phyloP scores from a whole-genome alignment of 108 stramenopile species.

The Skeletonema marinoi region DNA sequence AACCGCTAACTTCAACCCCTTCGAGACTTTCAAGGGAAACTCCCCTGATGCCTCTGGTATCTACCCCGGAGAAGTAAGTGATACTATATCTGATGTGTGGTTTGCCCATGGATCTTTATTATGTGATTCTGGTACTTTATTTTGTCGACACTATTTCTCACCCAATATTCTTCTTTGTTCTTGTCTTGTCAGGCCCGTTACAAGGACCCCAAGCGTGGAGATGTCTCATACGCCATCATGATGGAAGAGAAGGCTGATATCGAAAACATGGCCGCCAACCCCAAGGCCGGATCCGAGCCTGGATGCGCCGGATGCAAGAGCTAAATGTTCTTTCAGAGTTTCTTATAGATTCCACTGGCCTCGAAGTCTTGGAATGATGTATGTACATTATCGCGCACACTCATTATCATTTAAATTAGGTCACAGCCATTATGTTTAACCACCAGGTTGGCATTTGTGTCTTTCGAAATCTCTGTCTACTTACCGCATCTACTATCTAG shows the following conservation, averaged over 20 bases:
- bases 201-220: slow-evolving; percentile 89
- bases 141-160: background rate
- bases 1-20: slow-evolving; percentile 92
- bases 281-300: slow-evolving; percentile 67
- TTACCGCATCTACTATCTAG: no score
- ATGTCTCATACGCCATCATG: slow-evolving; percentile 84
- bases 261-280: slow-evolving; percentile 76
- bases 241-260: slow-evolving; percentile 71
- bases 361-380: slow-evolving; percentile 6
- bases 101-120: no score
- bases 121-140: background rate
- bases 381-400: slow-evolving; percentile 4
- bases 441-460: no score
- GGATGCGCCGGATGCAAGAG: slow-evolving; percentile 87
- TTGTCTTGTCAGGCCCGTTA: slow-evolving; percentile 58
- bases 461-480: no score
- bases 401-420: slow-evolving; percentile 1
- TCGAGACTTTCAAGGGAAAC: slow-evolving; percentile 84
- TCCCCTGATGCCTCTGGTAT: slow-evolving; percentile 76
- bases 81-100: no score
- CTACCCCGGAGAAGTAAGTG: slow-evolving; percentile 79
- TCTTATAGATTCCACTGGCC: background rate
- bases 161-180: slow-evolving; percentile 10
- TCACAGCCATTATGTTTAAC: background rate
- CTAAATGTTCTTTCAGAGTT: slow-evolving; percentile 43